These are phyloP conservation scores for Bisporella sp. DNA, from an alignment of 2,329 filamentous ascomycete species.

Conservation along the genomic window DNA sequence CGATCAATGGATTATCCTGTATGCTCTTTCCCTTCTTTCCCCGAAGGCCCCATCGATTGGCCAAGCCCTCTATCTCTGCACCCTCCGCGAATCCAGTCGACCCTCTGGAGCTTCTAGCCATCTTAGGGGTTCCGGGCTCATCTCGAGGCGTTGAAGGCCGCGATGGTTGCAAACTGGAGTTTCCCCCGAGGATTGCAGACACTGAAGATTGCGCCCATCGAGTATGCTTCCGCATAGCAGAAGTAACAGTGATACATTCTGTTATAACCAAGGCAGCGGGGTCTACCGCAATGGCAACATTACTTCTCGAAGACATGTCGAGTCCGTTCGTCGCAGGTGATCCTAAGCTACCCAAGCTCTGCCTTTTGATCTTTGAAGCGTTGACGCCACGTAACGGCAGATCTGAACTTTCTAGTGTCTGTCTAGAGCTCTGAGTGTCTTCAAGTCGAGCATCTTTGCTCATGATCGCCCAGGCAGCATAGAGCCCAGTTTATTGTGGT, in stretches of 20 bases:
- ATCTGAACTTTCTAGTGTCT: slow-evolving; percentile 10
- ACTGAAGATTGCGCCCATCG: slow-evolving; percentile 95
- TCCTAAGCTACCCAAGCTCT: slow-evolving; percentile 3
- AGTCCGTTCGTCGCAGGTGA: slow-evolving; percentile 10
- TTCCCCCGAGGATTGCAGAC: slow-evolving; percentile 84
- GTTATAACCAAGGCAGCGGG: slow-evolving; percentile 91
- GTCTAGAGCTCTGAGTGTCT: slow-evolving; percentile 12
- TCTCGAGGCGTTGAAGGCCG: slow-evolving; percentile 32
- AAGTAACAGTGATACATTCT: slow-evolving; percentile 98
- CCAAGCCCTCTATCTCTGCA: slow-evolving; percentile 49
- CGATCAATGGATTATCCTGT: slow-evolving; percentile 95
- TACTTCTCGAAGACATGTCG: slow-evolving; percentile 14
- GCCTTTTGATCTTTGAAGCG: slow-evolving; percentile 7
- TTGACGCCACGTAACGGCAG: slow-evolving; percentile 10
- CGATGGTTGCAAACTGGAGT: slow-evolving; percentile 40
- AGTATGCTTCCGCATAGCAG: slow-evolving; percentile 95
- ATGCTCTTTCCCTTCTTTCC: slow-evolving; percentile 96
- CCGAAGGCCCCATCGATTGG: slow-evolving; percentile 85
- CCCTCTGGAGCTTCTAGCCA: slow-evolving; percentile 16
- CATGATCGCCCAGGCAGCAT: slow-evolving; percentile 18
- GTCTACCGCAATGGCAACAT: slow-evolving; percentile 76
- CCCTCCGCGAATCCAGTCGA: slow-evolving; percentile 30
- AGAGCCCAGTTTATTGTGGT: no score
- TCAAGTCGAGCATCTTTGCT: slow-evolving; percentile 20
- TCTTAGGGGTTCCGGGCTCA: slow-evolving; percentile 16